phyloP scores from a whole-genome alignment of 805 yeast species.

The Sungouiozyma ichnusensis region DNA sequence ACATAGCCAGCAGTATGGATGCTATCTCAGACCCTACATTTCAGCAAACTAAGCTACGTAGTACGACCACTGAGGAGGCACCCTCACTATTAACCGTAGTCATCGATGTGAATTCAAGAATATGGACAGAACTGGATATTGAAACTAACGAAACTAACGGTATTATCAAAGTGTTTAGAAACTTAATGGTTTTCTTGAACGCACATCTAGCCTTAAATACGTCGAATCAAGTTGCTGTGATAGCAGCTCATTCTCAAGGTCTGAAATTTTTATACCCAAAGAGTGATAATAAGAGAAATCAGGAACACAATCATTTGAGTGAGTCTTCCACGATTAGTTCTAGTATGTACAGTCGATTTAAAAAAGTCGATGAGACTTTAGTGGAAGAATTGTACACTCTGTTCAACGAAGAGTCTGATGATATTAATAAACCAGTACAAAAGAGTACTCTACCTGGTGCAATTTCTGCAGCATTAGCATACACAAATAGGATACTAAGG shows the following conservation, averaged over 20 bases:
- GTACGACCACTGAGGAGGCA: slow-evolving; percentile 38
- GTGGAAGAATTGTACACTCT: slow-evolving; percentile 45
- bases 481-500: slow-evolving; percentile 57
- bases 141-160: slow-evolving; percentile 29
- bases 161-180: slow-evolving; percentile 48
- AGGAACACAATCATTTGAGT: slow-evolving; percentile 1
- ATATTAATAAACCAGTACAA: slow-evolving; percentile 23
- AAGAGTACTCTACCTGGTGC: slow-evolving; percentile 63
- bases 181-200: slow-evolving; percentile 67
- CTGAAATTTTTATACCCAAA: slow-evolving; percentile 63
- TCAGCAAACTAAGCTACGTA: slow-evolving; percentile 16
- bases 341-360: slow-evolving; percentile 79
- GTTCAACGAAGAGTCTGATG: slow-evolving; percentile 27
- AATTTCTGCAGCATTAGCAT: slow-evolving; percentile 68
- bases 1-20: slow-evolving; percentile 27
- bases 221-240: slow-evolving; percentile 72
- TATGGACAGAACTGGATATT: slow-evolving; percentile 31
- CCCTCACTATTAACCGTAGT: slow-evolving; percentile 76
- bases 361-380: slow-evolving; percentile 65
- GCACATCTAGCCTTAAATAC: slow-evolving; percentile 81
- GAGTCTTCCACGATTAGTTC: slow-evolving; percentile 32
- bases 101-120: slow-evolving; percentile 62
- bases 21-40: slow-evolving; percentile 29
- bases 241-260: slow-evolving; percentile 64
- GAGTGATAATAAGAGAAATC: slow-evolving; percentile 10